Percentiles rank a stretch among this genome's conserved stretches.
These are phyloP conservation scores for Globisporangium spiculum DNA, from an alignment of 352 stramenopile genomes.

Conservation along the genomic window DNA sequence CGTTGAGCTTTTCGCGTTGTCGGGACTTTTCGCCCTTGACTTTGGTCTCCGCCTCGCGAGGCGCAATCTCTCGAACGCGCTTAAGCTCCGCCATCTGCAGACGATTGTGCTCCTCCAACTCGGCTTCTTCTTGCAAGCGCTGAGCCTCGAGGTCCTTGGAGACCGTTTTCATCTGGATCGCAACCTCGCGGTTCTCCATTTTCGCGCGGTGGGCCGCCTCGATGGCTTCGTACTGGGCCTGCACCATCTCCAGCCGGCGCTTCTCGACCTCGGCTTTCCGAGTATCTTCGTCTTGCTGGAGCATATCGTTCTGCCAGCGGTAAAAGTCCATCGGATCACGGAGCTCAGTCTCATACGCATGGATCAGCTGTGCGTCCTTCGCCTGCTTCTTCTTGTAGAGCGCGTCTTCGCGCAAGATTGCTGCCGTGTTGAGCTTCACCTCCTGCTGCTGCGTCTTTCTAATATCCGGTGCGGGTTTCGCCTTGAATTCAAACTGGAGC, in stretches of 20 bases:
- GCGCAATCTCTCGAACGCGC: slow-evolving; percentile 70
- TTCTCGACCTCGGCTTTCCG: slow-evolving; percentile 68
- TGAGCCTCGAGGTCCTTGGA: slow-evolving; percentile 65
- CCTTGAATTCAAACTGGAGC: slow-evolving; percentile 76
- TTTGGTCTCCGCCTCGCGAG: slow-evolving; percentile 69
- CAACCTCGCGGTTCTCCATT: slow-evolving; percentile 82
- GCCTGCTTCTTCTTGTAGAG: slow-evolving; percentile 91
- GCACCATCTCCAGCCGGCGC: slow-evolving; percentile 79
- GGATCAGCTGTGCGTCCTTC: slow-evolving; percentile 82
- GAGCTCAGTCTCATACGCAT: slow-evolving; percentile 88
- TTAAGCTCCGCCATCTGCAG: slow-evolving; percentile 64
- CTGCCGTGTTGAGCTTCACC: slow-evolving; percentile 87
- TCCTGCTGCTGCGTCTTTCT: slow-evolving; percentile 27
- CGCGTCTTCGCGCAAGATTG: slow-evolving; percentile 91
- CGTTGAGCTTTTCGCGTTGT: slow-evolving; percentile 63
- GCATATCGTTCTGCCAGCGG: slow-evolving; percentile 86
- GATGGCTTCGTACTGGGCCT: slow-evolving; percentile 79
- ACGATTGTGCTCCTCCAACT: slow-evolving; percentile 54
- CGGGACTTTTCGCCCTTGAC: slow-evolving; percentile 56
- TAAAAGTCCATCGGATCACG: slow-evolving; percentile 91
- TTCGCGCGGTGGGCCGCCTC: slow-evolving; percentile 59
- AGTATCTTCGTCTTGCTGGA: slow-evolving; percentile 71
- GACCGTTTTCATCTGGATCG: slow-evolving; percentile 72
- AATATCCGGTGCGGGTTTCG: slow-evolving; percentile 52
- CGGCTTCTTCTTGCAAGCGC: slow-evolving; percentile 51